A percentile compares a stretch with the other conserved stretches of the same genome.
Evolutionary conservation across 495 filamentous ascomycete genomes (phyloP).

Genomic region (Tuber microsphaerosporum): DNA sequence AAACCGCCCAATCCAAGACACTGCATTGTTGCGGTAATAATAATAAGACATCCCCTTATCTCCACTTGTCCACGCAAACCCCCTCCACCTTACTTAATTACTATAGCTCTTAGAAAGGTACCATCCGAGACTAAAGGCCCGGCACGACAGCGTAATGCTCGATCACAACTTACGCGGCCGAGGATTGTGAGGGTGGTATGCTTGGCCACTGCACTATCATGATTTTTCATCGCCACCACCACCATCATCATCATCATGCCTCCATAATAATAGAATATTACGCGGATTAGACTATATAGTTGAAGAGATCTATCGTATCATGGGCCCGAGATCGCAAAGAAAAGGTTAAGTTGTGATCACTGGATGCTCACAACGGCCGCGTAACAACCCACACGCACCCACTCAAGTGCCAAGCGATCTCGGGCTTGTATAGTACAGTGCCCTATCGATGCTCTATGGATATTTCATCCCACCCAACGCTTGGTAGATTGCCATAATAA

Average conservation of each 20-base stretch:
- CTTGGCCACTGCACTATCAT: slow-evolving; percentile 26
- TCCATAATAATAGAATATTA: slow-evolving; percentile 35
- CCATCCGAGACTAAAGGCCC: background rate
- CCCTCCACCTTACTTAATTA: background rate
- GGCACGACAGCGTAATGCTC: background rate
- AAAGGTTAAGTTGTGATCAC: background rate
- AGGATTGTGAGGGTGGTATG: background rate
- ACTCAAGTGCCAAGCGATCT: background rate
- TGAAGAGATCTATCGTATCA: background rate
- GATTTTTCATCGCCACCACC: slow-evolving; percentile 34
- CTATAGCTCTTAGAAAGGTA: background rate
- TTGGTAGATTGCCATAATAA: background rate
- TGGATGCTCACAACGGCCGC: background rate
- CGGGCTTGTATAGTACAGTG: background rate
- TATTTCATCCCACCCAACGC: background rate
- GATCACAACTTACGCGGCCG: background rate
- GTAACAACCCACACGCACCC: background rate
- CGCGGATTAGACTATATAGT: background rate
- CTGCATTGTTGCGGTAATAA: background rate
- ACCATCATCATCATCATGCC: slow-evolving; percentile 56
- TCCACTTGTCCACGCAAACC: background rate
- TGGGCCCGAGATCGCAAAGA: background rate
- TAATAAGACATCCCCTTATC: background rate
- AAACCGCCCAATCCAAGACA: background rate
- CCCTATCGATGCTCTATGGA: too few species aligned